Percentiles rank a stretch among this genome's conserved stretches.
phyloP scores from a whole-genome alignment of 2,329 filamentous ascomycete species.

The Ophiocordyceps camponoti-leonardi region DNA sequence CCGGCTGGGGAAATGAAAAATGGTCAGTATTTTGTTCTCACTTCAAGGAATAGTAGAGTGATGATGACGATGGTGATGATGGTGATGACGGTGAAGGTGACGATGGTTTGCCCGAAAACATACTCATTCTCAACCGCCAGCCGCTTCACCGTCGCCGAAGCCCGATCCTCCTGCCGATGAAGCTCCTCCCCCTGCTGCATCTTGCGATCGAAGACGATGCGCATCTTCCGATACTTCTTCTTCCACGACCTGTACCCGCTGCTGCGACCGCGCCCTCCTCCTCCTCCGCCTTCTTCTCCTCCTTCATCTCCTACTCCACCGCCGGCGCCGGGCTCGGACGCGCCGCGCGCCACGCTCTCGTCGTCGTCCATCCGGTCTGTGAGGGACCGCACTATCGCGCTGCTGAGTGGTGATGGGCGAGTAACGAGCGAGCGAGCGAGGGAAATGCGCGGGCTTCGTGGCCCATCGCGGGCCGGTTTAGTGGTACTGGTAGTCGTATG shows the following conservation, averaged over 20 bases:
- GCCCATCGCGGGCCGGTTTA: neutral
- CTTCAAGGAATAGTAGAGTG: no score
- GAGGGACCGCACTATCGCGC: no score
- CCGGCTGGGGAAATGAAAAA: conserved; percentile 37
- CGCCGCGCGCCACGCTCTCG: neutral
- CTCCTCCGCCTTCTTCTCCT: conserved; percentile 24
- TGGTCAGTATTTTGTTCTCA: no score
- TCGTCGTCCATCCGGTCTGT: neutral
- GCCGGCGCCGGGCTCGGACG: conserved; percentile 1
- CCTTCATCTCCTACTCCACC: no score
- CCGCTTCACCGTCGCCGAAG: conserved; percentile 63
- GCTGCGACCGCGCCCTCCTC: conserved; percentile 21
- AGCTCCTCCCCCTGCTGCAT: conserved; percentile 70
- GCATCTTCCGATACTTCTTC: conserved; percentile 94
- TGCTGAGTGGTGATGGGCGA: neutral
- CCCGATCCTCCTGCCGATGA: conserved; percentile 66
- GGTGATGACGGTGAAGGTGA: neutral
- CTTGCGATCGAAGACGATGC: conserved; percentile 57
- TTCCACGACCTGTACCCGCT: conserved; percentile 53
- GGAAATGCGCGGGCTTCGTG: neutral
- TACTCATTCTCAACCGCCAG: conserved; percentile 90
- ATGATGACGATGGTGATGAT: neutral
- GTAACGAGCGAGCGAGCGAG: neutral
- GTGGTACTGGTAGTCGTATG: no score
- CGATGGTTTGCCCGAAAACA: conserved; percentile 10